Evolutionary conservation across 2,329 filamentous ascomycete genomes (phyloP), one percentile per base, ranked within the genome.

Genomic region (Verticillium nonalfalfae): DNA sequence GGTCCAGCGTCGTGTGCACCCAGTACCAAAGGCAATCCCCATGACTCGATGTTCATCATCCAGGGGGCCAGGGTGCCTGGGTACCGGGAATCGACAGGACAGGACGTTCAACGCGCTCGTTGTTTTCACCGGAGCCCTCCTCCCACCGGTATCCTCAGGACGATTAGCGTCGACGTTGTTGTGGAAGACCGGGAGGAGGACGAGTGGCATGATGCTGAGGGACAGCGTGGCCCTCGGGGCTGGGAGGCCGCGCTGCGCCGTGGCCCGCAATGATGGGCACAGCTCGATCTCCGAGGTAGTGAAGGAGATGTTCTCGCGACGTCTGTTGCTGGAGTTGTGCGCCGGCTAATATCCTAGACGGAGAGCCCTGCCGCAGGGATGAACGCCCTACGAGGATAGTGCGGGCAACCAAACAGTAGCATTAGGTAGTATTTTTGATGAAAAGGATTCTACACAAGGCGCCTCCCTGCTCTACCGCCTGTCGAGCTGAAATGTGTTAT

Each of bases 401-500:
- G 26, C 1, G 26, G 26, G 26, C 26, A 36, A 36, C 13, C 13
- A 13, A 36, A 36, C 35, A 36, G 35, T 36, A 36, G 35, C 35
- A 10, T 36, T 36, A 36, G 13, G 35, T 36, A 36, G 35, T 36
- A 36, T 9, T 13, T 36, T 36, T 5, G 13, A 36, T 36, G 35
- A 36, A 13, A 36, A 36, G 7, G 9, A 36, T 36, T 36, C 13
- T 36, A 36, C 9, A 36, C 9, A 36, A 36, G 26, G 35, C 35
- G 2, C 35, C 35, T 36, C 35, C 4, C 35, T 36, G 35, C 35
- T 36, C 13, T 13, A 36, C 7, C 35, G 9, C 35, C 35, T 36
- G 13, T 36, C 35, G 26, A 26, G 26, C 26, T 26, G 26, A 26
- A 26, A 26, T 26, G 4, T 33, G 31, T 61, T 71, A 82, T 67